These are phyloP conservation scores for Bipolaris cookei DNA, from an alignment of 2,329 filamentous ascomycete genomes.

Conservation along the genomic window DNA sequence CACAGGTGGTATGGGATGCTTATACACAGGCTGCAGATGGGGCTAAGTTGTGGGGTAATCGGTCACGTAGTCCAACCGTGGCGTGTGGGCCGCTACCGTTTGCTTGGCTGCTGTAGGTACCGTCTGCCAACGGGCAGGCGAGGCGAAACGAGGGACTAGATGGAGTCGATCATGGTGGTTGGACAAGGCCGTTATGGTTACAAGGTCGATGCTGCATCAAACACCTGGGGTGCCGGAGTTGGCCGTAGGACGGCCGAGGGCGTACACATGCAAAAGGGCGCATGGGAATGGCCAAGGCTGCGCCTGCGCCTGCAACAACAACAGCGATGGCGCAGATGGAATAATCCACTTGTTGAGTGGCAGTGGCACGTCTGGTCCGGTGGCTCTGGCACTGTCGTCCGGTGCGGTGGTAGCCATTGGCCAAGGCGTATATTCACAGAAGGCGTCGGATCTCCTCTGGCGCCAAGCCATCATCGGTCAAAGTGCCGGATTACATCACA, in stretches of 20 bases:
- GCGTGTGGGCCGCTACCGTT: not conserved
- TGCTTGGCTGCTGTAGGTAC: not conserved
- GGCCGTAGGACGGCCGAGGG: not conserved
- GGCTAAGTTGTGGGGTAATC: slow-evolving; percentile 10
- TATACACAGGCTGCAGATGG: slow-evolving; percentile 1
- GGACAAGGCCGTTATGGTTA: not conserved
- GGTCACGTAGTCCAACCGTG: slow-evolving; percentile 5
- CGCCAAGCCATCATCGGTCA: not conserved
- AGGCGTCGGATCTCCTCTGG: not conserved
- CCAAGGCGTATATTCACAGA: not conserved
- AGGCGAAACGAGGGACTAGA: not conserved
- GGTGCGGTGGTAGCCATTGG: no score
- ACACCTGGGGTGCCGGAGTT: not conserved
- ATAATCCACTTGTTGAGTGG: no score
- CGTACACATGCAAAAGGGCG: not conserved
- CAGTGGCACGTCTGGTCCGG: no score
- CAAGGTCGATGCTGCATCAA: not conserved
- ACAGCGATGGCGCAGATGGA: no score
- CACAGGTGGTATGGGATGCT: slow-evolving; percentile 4
- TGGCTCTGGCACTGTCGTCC: no score
- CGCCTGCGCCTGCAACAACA: not conserved
- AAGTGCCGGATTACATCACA: slow-evolving; percentile 17
- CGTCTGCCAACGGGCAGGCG: not conserved
- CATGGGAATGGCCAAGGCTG: not conserved
- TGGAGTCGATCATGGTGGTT: not conserved